Conservation (phyloP, 768 basidiomycete genomes). For the Filobasidium floriforme region DNA sequence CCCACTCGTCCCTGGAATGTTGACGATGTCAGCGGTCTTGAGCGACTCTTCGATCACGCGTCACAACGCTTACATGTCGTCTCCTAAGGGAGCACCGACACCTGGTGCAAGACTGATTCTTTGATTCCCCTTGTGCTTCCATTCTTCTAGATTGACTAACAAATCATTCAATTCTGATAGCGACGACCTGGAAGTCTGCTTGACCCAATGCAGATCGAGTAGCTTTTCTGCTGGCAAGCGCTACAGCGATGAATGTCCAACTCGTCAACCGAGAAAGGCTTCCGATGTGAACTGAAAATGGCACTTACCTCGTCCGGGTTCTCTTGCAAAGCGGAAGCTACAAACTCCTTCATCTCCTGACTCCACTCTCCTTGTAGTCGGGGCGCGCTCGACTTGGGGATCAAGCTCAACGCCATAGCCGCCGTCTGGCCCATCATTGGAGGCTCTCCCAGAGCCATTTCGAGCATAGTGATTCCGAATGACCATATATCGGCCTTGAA, state of each 20-base stretch:
- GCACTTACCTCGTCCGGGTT: slow-evolving; percentile 63
- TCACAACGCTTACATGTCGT: slow-evolving; percentile 46
- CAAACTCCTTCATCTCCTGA: slow-evolving; percentile 80
- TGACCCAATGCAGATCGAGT: slow-evolving; percentile 76
- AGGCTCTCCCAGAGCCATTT: slow-evolving; percentile 93
- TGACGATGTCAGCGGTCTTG: slow-evolving; percentile 22
- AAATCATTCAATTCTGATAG: slow-evolving; percentile 70
- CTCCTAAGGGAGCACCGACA: slow-evolving; percentile 50
- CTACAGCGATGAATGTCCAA: slow-evolving; percentile 46
- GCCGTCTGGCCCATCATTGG: slow-evolving; percentile 80
- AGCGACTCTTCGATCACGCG: not conserved
- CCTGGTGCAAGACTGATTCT: slow-evolving; percentile 61
- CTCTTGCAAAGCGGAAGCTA: slow-evolving; percentile 72
- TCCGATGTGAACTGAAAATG: not conserved
- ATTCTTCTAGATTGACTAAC: slow-evolving; percentile 65
- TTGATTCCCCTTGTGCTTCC: slow-evolving; percentile 60
- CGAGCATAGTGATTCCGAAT: slow-evolving; percentile 88
- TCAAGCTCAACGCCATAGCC: slow-evolving; percentile 79
- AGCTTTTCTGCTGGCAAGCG: slow-evolving; percentile 85
- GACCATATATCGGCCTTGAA: slow-evolving; percentile 99
- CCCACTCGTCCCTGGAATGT: slow-evolving; percentile 25
- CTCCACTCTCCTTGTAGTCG: slow-evolving; percentile 67
- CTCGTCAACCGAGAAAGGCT: not conserved
- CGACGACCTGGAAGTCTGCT: slow-evolving; percentile 59
- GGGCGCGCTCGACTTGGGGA: slow-evolving; percentile 76